phyloP scores from a whole-genome alignment of 768 basidiomycete species.

The Leccinum incarnatum region DNA sequence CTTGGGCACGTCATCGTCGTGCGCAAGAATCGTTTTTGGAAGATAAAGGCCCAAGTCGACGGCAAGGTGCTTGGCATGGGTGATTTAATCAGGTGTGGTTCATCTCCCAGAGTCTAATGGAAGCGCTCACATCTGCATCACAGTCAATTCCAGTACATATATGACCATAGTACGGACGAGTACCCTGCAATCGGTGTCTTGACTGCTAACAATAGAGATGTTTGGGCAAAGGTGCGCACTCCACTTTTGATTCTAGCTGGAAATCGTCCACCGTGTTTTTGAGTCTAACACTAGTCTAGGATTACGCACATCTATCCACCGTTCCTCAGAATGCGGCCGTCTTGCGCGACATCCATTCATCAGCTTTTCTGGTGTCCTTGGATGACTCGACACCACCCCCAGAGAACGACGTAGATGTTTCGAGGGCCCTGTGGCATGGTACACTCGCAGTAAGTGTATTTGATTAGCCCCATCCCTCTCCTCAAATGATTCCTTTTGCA shows the following conservation, averaged over 20 bases:
- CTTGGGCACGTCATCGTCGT: conserved; percentile 82
- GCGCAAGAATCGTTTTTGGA: conserved; percentile 85
- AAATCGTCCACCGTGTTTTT: background rate
- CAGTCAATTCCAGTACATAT: conserved; percentile 73
- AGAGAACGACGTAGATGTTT: conserved; percentile 51
- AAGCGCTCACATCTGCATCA: conserved; percentile 6
- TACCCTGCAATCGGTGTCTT: conserved; percentile 78
- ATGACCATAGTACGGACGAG: conserved; percentile 56
- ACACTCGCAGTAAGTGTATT: conserved; percentile 42
- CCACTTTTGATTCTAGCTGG: background rate
- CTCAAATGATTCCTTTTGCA: background rate
- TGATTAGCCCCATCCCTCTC: background rate
- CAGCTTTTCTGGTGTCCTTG: conserved; percentile 81
- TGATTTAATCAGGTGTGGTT: conserved; percentile 60
- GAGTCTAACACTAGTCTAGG: conserved; percentile 37
- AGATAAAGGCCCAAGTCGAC: conserved; percentile 56
- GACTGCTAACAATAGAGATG: conserved; percentile 76
- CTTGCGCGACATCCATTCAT: conserved; percentile 73
- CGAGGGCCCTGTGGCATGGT: conserved; percentile 82
- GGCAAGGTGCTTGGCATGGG: conserved; percentile 59
- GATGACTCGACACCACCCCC: conserved; percentile 55
- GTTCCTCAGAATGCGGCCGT: conserved; percentile 61
- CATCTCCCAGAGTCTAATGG: background rate
- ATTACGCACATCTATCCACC: conserved; percentile 58
- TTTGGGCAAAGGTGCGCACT: conserved; percentile 76